Evolutionary conservation across 2,329 filamentous ascomycete genomes (phyloP).

Genomic region (Aspergillus melleus): DNA sequence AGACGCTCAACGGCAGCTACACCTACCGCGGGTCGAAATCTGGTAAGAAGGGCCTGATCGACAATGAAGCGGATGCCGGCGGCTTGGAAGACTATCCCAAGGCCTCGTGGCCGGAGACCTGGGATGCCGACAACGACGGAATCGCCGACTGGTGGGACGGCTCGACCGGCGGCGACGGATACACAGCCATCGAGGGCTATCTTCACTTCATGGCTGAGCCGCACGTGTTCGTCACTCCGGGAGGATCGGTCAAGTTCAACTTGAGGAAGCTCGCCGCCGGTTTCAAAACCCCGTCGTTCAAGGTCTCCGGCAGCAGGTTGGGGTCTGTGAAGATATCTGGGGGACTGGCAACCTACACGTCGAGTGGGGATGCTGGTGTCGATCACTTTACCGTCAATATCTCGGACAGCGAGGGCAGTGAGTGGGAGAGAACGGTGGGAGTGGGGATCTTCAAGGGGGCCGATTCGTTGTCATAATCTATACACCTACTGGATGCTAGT

Average conservation of each 20-base stretch:
- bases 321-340: background rate
- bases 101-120: constrained; percentile 1
- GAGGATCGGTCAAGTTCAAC: background rate
- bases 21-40: constrained; percentile 9
- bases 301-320: background rate
- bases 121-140: constrained; percentile 10
- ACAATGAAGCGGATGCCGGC: constrained; percentile 11
- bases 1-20: constrained; percentile 7
- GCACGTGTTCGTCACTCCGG: constrained; percentile 5
- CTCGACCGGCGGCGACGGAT: constrained; percentile 6
- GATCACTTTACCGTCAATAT: constrained; percentile 2
- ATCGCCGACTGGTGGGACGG: constrained; percentile 16
- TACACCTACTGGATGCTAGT: background rate
- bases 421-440: constrained; percentile 7
- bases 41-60: constrained; percentile 8
- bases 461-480: background rate
- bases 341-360: background rate
- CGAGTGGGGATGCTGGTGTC: background rate
- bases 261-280: background rate
- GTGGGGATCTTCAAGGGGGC: constrained; percentile 6
- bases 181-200: constrained; percentile 10
- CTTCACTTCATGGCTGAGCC: constrained; percentile 12
- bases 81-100: constrained; percentile 9
- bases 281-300: background rate
- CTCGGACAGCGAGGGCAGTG: constrained; percentile 3